These are phyloP conservation scores for Peronospora destructor DNA, from an alignment of 352 stramenopile species.

Conservation along the genomic window DNA sequence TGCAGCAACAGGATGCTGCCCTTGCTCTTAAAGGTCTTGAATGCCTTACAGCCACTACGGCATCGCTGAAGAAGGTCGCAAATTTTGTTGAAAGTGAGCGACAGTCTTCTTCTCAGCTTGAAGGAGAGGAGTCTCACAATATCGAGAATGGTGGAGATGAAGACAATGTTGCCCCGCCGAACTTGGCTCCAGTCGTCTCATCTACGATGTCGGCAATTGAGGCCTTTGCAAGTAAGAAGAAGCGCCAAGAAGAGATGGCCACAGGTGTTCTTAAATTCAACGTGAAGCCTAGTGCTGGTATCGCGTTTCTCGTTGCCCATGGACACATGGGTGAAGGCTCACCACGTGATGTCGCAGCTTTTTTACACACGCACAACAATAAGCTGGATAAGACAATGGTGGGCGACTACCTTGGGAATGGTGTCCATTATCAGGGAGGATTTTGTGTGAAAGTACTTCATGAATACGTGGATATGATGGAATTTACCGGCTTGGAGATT, in stretches of 20 bases:
- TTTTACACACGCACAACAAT: slow-evolving; percentile 88
- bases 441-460: slow-evolving; percentile 92
- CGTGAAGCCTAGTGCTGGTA: slow-evolving; percentile 88
- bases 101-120: slow-evolving; percentile 26
- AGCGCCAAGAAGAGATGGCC: slow-evolving; percentile 93
- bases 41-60: slow-evolving; percentile 89
- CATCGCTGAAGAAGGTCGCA: slow-evolving; percentile 88
- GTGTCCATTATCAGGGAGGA: slow-evolving; percentile 92
- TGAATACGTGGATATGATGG: slow-evolving; percentile 94
- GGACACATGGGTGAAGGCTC: slow-evolving; percentile 90
- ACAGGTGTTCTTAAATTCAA: slow-evolving; percentile 98
- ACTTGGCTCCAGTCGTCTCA: slow-evolving; percentile 24
- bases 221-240: slow-evolving; percentile 96
- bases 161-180: slow-evolving; percentile 26
- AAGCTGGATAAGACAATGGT: slow-evolving; percentile 95
- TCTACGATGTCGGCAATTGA: slow-evolving; percentile 84
- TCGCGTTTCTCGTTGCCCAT: slow-evolving; percentile 88
- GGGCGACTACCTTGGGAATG: slow-evolving; percentile 96
- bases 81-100: slow-evolving; percentile 67
- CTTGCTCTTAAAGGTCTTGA: slow-evolving; percentile 86
- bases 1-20: slow-evolving; percentile 64
- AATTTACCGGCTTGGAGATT: slow-evolving; percentile 93
- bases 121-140: slow-evolving; percentile 27
- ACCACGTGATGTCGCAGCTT: slow-evolving; percentile 90
- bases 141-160: slow-evolving; percentile 43